Conservation (phyloP, 768 basidiomycete genomes). For the Leucogyrophana mollusca region DNA sequence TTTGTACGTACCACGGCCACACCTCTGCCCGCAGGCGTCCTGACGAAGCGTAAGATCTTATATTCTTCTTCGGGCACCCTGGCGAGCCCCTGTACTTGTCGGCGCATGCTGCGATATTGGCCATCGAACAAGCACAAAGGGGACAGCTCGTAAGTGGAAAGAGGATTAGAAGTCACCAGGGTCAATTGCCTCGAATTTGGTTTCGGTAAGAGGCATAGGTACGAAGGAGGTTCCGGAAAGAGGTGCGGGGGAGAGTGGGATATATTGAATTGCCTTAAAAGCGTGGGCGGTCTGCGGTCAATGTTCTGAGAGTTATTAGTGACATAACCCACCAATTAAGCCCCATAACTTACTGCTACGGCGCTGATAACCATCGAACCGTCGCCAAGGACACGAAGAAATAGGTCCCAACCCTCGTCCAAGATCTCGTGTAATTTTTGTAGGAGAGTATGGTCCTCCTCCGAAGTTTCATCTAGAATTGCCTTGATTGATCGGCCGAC, state of each 20-base stretch:
- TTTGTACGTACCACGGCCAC: conserved; percentile 62
- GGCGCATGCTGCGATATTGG: conserved; percentile 48
- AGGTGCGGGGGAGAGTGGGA: conserved; percentile 57
- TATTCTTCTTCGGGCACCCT: conserved; percentile 46
- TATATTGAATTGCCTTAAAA: conserved; percentile 72
- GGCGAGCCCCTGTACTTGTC: conserved; percentile 40
- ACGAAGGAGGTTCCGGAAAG: conserved; percentile 46
- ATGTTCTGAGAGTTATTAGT: conserved; percentile 59
- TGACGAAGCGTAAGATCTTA: conserved; percentile 59
- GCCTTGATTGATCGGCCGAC: conserved; percentile 47
- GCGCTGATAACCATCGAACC: conserved; percentile 74
- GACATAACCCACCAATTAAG: conserved; percentile 2
- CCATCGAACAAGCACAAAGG: conserved; percentile 63
- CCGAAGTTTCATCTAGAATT: conserved; percentile 40
- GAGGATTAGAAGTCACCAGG: conserved; percentile 65
- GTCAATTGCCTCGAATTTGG: conserved; percentile 43
- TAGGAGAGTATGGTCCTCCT: conserved; percentile 3
- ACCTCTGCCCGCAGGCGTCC: conserved; percentile 78
- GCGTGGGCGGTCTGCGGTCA: conserved; percentile 83
- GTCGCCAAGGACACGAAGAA: conserved; percentile 68
- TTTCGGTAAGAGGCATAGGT: conserved; percentile 55
- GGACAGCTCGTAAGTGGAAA: conserved; percentile 59
- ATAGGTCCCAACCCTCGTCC: conserved; percentile 78
- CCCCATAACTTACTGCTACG: conserved; percentile 56
- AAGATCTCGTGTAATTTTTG: conserved; percentile 57